Base-by-base conservation (phyloP, 257 asterid genomes). In the Galeopsis tetrahit region DNA sequence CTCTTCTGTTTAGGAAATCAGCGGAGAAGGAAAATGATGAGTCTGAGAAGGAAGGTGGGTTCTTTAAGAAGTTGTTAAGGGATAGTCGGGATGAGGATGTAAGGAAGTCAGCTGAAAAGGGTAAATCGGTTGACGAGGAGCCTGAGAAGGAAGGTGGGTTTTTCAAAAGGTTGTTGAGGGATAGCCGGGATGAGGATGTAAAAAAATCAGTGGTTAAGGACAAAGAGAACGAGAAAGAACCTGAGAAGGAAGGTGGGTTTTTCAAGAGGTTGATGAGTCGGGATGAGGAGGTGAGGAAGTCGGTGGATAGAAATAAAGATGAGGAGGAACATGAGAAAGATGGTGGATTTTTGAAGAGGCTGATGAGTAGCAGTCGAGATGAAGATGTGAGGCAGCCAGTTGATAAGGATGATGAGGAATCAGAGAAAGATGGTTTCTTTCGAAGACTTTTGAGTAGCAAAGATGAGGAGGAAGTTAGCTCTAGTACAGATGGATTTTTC, bases 371-470 rank as follows among this genome's bases (percentile, higher is more conserved):
- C 75, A 88, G 81, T 55, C 83, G 83, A 69, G 93, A 89, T 80
- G 96, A 86, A 53, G 87, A 88, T 74, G 60, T 71, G 44, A 82
- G 85, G 75, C 84, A 82, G 77, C 82, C 89, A 0, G 61, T 79
- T 80, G 92, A 87, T 79, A 89, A 81, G 82, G 82, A 80, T 68
- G 92, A 83, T 13, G 92, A 85, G 66, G 94, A 88, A 61, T 78
- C 78, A 7, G 96, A 92, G 83, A 89, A 83, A 73, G 92, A 92
- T 77, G 96, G 98, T 5, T 92, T 89, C 77, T 87, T 89, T 69
- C 77, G 89, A 77, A 85, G 96, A 78, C 60, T 88, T 36, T 65
- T 85, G 82, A 86, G 89, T 75, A 75, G 56, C 53, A 88, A 82
- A 71, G 90, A 82, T 69, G 88, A 82, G 61, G 92, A 86, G 63